A percentile compares a stretch with the other conserved stretches of the same genome.
Conservation (phyloP, 495 filamentous ascomycete species). For the Tuber melanosporum region DNA sequence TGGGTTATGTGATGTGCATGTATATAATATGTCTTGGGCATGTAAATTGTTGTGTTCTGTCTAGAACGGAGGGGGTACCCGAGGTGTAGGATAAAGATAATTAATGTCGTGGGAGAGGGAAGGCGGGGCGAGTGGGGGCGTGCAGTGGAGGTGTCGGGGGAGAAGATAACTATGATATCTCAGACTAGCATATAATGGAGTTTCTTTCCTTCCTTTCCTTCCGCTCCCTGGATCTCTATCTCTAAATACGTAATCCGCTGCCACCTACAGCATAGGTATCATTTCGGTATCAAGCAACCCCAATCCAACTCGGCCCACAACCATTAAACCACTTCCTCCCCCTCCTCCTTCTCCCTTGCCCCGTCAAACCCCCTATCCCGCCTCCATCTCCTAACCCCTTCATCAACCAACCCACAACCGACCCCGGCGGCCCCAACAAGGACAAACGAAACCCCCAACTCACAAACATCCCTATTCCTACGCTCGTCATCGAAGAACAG, state of each 20-base stretch:
- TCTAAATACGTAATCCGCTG: neutral
- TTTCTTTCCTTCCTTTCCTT: neutral
- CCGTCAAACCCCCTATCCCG: constrained; percentile 45
- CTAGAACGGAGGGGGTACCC: neutral
- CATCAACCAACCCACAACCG: constrained; percentile 69
- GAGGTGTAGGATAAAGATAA: neutral
- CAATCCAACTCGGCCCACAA: neutral
- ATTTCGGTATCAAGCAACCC: neutral
- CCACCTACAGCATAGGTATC: neutral
- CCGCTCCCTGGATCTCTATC: neutral
- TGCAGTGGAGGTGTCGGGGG: neutral
- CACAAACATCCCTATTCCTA: constrained; percentile 72
- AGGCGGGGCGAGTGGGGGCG: neutral
- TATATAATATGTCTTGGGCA: neutral
- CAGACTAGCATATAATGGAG: neutral
- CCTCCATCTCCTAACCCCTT: constrained; percentile 75
- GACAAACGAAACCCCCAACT: constrained; percentile 74
- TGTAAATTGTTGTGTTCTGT: neutral
- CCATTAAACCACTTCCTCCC: neutral
- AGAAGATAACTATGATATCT: neutral
- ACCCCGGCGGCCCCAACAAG: constrained; percentile 71
- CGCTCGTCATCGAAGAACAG: constrained; percentile 94
- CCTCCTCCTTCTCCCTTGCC: neutral
- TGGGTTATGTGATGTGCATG: neutral
- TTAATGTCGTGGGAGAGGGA: neutral